Conservation (phyloP, 495 filamentous ascomycete species). For the Parachaetomium inaequale region DNA sequence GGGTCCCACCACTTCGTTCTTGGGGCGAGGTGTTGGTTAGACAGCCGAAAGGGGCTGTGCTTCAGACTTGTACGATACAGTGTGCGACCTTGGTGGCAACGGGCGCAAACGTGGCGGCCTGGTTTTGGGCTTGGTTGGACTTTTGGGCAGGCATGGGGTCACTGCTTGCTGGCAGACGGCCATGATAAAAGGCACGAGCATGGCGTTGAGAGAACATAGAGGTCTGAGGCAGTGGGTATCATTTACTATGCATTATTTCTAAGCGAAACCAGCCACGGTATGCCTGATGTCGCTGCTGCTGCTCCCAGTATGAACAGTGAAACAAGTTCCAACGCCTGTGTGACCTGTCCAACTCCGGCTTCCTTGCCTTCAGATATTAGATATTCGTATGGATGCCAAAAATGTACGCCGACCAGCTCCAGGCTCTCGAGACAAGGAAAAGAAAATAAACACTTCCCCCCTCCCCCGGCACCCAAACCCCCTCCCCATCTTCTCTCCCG, state of each 20-base stretch:
- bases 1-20: neutral
- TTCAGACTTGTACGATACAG: constrained; percentile 12
- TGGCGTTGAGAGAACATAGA: constrained; percentile 18
- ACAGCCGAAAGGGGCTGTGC: neutral
- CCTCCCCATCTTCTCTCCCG: neutral
- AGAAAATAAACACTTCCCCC: neutral
- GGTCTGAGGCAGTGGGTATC: constrained; percentile 9
- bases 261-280: neutral
- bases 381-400: neutral
- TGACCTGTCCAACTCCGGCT: neutral
- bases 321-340: neutral
- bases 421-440: neutral
- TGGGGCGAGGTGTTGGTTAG: neutral
- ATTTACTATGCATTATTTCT: neutral
- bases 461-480: neutral
- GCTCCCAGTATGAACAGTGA: neutral
- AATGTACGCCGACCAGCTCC: neutral
- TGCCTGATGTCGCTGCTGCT: neutral
- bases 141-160: neutral
- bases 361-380: neutral
- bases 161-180: neutral
- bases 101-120: neutral
- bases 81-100: neutral
- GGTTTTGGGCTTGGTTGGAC: constrained; percentile 9
- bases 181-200: constrained; percentile 9